Base-by-base conservation (phyloP, 768 basidiomycete species). In the Auricularia cornea region DNA sequence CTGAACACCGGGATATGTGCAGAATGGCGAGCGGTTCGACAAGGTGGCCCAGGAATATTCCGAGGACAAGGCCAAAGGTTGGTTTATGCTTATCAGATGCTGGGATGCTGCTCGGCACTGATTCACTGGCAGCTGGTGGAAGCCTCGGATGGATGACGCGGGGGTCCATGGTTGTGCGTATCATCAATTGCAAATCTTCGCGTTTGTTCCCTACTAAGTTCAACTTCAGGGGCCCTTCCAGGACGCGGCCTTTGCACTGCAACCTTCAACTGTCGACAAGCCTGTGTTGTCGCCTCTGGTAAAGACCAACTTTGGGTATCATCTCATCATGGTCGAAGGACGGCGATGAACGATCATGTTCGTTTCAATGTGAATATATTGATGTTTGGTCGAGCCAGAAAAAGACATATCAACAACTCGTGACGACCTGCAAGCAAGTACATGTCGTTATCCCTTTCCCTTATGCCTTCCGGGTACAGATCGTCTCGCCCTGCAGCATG, bases 281-380 rank as follows among this genome's bases (percentile, higher is more conserved):
- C 91, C 92, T 3, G 75, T 82, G 59, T 70, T 83, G 20, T 89
- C 90, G 1, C 75, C 84, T 18, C 81, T 93, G 59, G 87, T 93
- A 35, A 94, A 92, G 75, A 94, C 92, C 5, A 83, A 81, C 65
- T 86, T 86, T 70, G 92, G 92, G 16, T 94, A 93, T 74, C 92
- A 94, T 71, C 86, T 94, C 69, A 92, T 94, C 72, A 90, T 94
- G 89, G 91, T 92, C 6, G 91, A 94, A 76, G 91, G 90, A 20
- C 83, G 91, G 40, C 83, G 89, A 38, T 85, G 70, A 72, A 28
- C 3, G 8, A 59, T 40, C n/a, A n/a, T n/a, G n/a, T n/a, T n/a
- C n/a, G n/a, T n/a, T n/a, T n/a, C n/a, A n/a, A n/a, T n/a, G n/a
- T n/a, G n/a, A n/a, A n/a, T n/a, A n/a, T n/a, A n/a, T n/a, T n/a